Conservation (phyloP, 192 early-diverging fungal species). For the Backusella luteola region DNA sequence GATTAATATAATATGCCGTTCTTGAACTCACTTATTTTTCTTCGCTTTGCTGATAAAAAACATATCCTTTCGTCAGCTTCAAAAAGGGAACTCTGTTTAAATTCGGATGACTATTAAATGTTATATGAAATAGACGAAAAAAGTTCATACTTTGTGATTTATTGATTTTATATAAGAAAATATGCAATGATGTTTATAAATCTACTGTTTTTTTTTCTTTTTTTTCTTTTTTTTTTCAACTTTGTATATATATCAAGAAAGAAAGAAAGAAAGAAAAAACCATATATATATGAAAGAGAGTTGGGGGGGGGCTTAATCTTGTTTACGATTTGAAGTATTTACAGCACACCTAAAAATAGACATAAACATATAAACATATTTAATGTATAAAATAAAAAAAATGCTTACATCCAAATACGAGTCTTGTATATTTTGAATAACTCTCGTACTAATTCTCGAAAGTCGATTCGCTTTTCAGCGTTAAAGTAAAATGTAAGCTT, state of each 20-base stretch:
- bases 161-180: neutral
- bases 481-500: conserved; percentile 98
- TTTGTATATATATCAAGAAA: neutral
- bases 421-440: conserved; percentile 98
- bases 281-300: neutral
- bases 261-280: too few relatives aligned
- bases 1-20: too few relatives aligned
- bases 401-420: conserved; percentile 89
- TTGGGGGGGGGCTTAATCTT: neutral
- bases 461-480: conserved; percentile 92
- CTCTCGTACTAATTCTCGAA: conserved; percentile 93
- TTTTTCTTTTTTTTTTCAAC: neutral
- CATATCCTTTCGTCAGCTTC: too few relatives aligned
- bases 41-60: too few relatives aligned
- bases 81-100: too few relatives aligned
- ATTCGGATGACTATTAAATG: too few relatives aligned
- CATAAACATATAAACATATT: neutral
- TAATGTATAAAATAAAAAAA: neutral
- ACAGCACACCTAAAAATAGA: conserved; percentile 10
- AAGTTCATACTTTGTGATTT: neutral
- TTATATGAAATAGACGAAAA: too few relatives aligned
- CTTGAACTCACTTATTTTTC: too few relatives aligned
- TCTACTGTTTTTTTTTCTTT: neutral
- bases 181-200: neutral
- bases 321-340: neutral